Evolutionary conservation across 164 flowering plant species (phyloP), one percentile per base, ranked within the genome.

Genomic region (Tetracentron sinense): DNA sequence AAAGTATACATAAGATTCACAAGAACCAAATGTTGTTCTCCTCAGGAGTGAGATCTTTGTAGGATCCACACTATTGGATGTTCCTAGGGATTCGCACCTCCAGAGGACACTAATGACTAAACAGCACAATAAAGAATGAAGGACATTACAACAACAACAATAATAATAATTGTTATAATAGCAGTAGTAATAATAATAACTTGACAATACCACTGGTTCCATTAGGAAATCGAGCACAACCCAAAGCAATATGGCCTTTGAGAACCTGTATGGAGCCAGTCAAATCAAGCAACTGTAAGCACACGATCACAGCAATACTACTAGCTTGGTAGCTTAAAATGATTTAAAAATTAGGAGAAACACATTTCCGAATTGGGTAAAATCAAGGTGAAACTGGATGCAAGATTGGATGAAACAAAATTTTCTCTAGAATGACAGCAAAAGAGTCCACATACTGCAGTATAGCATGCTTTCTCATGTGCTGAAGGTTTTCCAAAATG

Each of bases 401-500:
- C 46, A 54, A 26, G 21, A 49, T 4, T 28, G 20, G 35, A 31
- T 31, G 3, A 11, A 62, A 38, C 5, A 49, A 20, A 44, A 29
- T 28, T 46, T 14, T 51, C 42, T 10, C 11, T 25, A 44, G 1
- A 63, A 16, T 15, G 21, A 54, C 2, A 12, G 48, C 21, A 56
- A 51, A 26, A 51, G 52, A 30, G 54, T 19, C 65, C 50, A 82
- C 95, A 25, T 79, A 94, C 99, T 66, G 89, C 90, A 65, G 97
- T 86, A 74, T 91, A 94, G 79, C 95, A 94, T 59, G 88, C 81
- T 78, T 86, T 94, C 70, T 91, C 97, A 86, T 91, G 99, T 19
- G 83, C 78, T 20, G 96, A 86, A 59, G 99, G 96, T 56, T 80
- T 82, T 65, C 99, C 99, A 79, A 91, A 94, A 77, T 94, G 99